Evolutionary conservation across 2,329 filamentous ascomycete genomes (phyloP).

Genomic region (Colletotrichum gigasporum): DNA sequence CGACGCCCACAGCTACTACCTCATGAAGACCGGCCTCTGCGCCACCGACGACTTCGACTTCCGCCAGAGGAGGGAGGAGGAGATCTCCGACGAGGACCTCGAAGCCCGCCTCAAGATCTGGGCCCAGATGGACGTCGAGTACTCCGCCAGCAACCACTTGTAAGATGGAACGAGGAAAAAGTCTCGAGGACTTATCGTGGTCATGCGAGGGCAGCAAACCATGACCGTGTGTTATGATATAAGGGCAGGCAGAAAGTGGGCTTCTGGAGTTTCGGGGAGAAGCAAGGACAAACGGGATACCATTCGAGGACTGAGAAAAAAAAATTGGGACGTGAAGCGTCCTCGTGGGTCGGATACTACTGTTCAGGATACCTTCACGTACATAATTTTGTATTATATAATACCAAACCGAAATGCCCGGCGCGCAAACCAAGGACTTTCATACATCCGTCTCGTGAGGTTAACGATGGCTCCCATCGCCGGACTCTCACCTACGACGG

Average conservation of each 20-base stretch:
- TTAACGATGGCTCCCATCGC: too few relatives aligned
- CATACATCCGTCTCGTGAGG: too few relatives aligned
- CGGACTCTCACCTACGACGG: too few relatives aligned
- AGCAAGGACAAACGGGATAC: conserved; percentile 3
- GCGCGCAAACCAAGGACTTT: too few relatives aligned
- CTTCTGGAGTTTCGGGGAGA: conserved; percentile 14
- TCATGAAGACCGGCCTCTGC: conserved; percentile 55
- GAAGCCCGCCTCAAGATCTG: conserved; percentile 47
- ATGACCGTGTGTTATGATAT: conserved; percentile 8
- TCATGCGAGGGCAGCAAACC: not conserved
- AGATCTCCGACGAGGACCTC: conserved; percentile 47
- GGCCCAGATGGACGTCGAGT: conserved; percentile 45
- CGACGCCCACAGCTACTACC: conserved; percentile 59
- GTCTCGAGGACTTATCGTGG: too few relatives aligned
- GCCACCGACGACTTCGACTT: conserved; percentile 34
- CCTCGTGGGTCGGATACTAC: not conserved
- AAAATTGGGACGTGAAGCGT: not conserved
- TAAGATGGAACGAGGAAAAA: too few relatives aligned
- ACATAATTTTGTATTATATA: conserved; percentile 16
- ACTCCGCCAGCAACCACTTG: too few relatives aligned
- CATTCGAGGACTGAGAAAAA: not conserved
- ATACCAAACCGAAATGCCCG: not conserved
- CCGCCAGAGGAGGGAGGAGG: conserved; percentile 23
- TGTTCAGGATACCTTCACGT: not conserved
- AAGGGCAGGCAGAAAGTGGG: conserved; percentile 10